Conservation (phyloP, 192 early-diverging fungal genomes). For the Rhizoclosmatium sp. region DNA sequence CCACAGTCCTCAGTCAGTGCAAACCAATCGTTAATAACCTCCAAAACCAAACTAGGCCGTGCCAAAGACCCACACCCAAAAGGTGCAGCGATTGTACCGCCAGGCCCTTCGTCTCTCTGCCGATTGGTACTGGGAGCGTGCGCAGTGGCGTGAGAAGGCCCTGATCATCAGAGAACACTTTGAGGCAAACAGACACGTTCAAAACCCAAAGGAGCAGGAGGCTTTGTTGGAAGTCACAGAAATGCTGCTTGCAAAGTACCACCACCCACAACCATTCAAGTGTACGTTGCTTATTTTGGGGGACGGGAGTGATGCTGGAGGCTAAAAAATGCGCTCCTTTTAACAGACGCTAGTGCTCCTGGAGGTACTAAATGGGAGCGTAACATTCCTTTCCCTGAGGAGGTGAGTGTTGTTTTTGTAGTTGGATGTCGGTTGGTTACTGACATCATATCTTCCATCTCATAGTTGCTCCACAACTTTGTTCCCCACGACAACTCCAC, state of each 20-base stretch:
- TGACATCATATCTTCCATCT: neutral
- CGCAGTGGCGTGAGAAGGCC: conserved; percentile 80
- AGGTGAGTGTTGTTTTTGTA: conserved; percentile 47
- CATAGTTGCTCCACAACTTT: conserved; percentile 25
- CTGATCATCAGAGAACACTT: conserved; percentile 85
- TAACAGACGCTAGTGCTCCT: conserved; percentile 69
- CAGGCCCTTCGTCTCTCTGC: conserved; percentile 79
- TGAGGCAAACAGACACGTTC: conserved; percentile 78
- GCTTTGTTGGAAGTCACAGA: conserved; percentile 75
- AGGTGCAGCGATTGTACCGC: conserved; percentile 83
- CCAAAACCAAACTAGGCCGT: neutral
- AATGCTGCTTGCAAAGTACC: conserved; percentile 71
- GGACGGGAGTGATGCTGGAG: neutral
- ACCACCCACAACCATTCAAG: conserved; percentile 86
- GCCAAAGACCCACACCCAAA: conserved; percentile 19
- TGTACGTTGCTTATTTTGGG: conserved; percentile 58
- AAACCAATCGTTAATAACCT: no score
- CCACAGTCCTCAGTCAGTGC: no score
- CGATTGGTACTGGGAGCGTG: conserved; percentile 91
- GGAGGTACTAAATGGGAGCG: conserved; percentile 86
- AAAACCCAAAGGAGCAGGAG: conserved; percentile 76
- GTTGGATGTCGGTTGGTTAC: neutral
- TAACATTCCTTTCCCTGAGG: conserved; percentile 75
- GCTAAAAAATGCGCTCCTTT: neutral
- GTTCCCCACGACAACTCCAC: conserved; percentile 31